Conservation (phyloP, 2,329 filamentous ascomycete species). For the Neurospora crassa region DNA sequence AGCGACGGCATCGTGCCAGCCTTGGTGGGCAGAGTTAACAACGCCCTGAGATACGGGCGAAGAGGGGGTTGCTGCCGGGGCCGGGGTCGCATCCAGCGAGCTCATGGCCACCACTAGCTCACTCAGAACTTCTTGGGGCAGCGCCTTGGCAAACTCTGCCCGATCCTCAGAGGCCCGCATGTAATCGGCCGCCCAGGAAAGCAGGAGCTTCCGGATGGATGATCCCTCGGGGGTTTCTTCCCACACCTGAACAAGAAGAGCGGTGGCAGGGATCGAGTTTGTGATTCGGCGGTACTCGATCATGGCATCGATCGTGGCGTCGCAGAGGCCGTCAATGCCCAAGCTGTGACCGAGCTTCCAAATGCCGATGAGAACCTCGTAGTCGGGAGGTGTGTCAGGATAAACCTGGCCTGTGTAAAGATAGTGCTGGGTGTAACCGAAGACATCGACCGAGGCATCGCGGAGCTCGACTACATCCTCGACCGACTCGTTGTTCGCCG, state of each 20-base stretch:
- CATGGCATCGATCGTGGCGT: constrained; percentile 48
- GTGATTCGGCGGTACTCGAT: constrained; percentile 43
- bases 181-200: constrained; percentile 55
- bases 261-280: constrained; percentile 45
- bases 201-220: constrained; percentile 46
- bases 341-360: constrained; percentile 48
- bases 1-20: constrained; percentile 32
- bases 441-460: constrained; percentile 38
- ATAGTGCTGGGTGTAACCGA: constrained; percentile 45
- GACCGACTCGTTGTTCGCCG: constrained; percentile 26
- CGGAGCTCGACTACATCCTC: constrained; percentile 43
- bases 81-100: constrained; percentile 34
- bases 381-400: constrained; percentile 35
- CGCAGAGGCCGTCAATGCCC: constrained; percentile 44
- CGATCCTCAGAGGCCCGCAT: constrained; percentile 47
- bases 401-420: constrained; percentile 42
- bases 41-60: constrained; percentile 13
- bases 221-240: constrained; percentile 52
- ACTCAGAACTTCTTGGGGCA: constrained; percentile 52
- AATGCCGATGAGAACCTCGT: constrained; percentile 43
- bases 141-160: constrained; percentile 48
- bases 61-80: constrained; percentile 8
- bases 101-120: constrained; percentile 55
- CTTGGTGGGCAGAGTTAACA: constrained; percentile 13
- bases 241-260: constrained; percentile 52